phyloP scores from a whole-genome alignment of 306 rosid species.

The Inga leiocalycina region DNA sequence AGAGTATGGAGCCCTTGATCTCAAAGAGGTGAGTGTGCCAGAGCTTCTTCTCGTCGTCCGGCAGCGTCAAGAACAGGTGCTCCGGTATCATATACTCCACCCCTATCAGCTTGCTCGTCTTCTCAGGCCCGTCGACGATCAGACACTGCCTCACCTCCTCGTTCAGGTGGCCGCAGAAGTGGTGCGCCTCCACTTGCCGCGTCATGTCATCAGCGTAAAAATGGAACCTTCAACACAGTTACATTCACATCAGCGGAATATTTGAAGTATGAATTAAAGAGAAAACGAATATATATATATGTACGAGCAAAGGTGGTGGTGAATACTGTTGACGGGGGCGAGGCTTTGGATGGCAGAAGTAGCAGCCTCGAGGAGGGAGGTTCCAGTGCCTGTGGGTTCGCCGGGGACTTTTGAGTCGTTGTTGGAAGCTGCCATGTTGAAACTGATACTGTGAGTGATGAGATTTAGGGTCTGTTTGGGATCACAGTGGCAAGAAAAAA shows the following conservation, averaged over 20 bases:
- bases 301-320: conserved; percentile 94
- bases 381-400: conserved; percentile 49
- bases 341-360: conserved; percentile 68
- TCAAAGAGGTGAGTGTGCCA: conserved; percentile 93
- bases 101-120: conserved; percentile 58
- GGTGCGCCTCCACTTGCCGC: conserved; percentile 89
- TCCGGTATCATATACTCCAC: conserved; percentile 66
- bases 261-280: not conserved
- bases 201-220: conserved; percentile 80
- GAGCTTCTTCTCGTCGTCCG: conserved; percentile 72
- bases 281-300: no score
- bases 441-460: not conserved
- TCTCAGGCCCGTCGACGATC: conserved; percentile 52
- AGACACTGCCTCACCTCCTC: conserved; percentile 54
- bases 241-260: not conserved
- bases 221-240: conserved; percentile 51
- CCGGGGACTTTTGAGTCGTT: conserved; percentile 41
- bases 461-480: not conserved
- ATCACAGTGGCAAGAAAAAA: no score
- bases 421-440: not conserved
- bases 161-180: conserved; percentile 71
- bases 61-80: conserved; percentile 60
- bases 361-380: conserved; percentile 58
- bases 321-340: conserved; percentile 69
- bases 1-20: conserved; percentile 69